Evolutionary conservation across 805 yeast species (phyloP).

Genomic region (Cyberlindnera sargentensis): DNA sequence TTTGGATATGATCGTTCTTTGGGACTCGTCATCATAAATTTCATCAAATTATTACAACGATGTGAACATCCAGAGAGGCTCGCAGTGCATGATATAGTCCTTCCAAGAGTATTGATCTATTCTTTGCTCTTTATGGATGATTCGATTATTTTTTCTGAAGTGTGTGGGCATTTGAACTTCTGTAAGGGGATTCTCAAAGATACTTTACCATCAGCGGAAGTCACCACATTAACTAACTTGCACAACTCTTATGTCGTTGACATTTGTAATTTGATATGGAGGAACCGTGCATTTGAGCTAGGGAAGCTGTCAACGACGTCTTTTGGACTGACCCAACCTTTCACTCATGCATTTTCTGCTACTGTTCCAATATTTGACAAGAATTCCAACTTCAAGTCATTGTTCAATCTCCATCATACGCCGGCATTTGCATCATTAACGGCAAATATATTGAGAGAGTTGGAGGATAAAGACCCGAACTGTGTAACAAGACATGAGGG

Average conservation of each 20-base stretch:
- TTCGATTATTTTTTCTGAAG: constrained; percentile 38
- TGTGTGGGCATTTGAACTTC: constrained; percentile 39
- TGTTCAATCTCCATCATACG: constrained; percentile 38
- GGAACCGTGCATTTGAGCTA: constrained; percentile 43
- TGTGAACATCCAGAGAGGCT: constrained; percentile 20
- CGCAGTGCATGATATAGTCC: constrained; percentile 23
- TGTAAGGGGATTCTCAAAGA: constrained; percentile 18
- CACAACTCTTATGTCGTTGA: constrained; percentile 51
- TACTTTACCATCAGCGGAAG: constrained; percentile 10
- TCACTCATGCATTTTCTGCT: constrained; percentile 19
- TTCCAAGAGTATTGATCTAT: constrained; percentile 35
- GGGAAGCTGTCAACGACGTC: constrained; percentile 24
- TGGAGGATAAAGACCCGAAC: constrained; percentile 35
- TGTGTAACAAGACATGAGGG: constrained; percentile 41
- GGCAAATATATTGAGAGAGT: constrained; percentile 35
- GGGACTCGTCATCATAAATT: constrained; percentile 2
- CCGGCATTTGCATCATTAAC: constrained; percentile 43
- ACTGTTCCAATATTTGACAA: constrained; percentile 21
- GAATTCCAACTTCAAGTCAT: constrained; percentile 15
- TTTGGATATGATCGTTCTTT: constrained; percentile 6
- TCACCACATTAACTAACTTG: constrained; percentile 24
- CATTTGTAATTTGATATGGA: constrained; percentile 47
- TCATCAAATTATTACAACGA: constrained; percentile 8
- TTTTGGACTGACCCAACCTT: constrained; percentile 26
- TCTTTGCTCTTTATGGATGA: constrained; percentile 33